Evolutionary conservation across 371 early-diverging fungal species (phyloP), one percentile per base, ranked within the genome.

Genomic region (Mortierella sp.): DNA sequence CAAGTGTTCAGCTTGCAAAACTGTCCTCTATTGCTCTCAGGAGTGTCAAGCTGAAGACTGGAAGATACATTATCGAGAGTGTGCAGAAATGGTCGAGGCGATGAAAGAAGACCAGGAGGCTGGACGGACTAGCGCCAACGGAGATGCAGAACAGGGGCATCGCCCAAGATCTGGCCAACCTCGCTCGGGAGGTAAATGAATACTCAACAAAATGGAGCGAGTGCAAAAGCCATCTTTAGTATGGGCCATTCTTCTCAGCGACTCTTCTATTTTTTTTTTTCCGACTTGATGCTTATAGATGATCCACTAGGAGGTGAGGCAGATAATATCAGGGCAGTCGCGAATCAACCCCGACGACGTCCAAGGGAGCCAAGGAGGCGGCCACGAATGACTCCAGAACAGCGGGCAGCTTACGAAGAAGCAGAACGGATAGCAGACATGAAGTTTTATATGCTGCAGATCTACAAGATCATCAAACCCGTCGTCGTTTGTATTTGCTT

Each of bases 391-490:
- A 74, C 76, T n/a, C 62, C 76, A 48, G 76, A 74, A 54, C 69
- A 74, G 30, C 58, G 31, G 3, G 80, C 80, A 38, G 78, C 78
- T 1, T 70, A 81, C 14, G 78, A 79, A 34, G 82, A 82, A 27
- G 79, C 72, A 27, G 84, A 81, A 27, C 53, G 74, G 61, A 71
- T 83, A 23, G 86, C 84, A 23, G 91, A 93, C 38, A 79, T 95
- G 52, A 81, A 80, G 56, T 94, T 88, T 72, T 95, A 93, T 78
- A 89, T 90, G 72, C 74, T 85, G 19, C 94, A 95, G 70, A 84
- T 95, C n/a, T 91, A 90, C 78, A 80, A 83, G 42, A 89, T 95
- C 56, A 88, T 94, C 65, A 87, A 90, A 54, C 95, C 95, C 16
- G 94, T 94, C 5, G 82, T 92, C 9, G 58, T 82, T 16, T 93